Percentiles rank a stretch among this genome's conserved stretches.
Conservation (phyloP, 495 filamentous ascomycete genomes). For the Penicillium arizonense region DNA sequence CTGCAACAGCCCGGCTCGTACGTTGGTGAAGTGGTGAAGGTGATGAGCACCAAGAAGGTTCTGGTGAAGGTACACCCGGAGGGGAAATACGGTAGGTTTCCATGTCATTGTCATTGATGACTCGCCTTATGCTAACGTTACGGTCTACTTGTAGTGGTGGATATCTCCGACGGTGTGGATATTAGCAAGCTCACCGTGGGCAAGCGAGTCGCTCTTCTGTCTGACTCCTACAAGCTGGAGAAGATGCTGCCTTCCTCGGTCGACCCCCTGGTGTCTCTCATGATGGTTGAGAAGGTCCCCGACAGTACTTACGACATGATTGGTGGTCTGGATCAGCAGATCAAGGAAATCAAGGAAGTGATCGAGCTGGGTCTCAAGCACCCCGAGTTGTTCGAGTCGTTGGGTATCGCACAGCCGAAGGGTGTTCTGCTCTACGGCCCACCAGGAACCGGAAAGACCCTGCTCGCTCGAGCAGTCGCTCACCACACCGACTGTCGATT, state of each 20-base stretch:
- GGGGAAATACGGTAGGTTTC: conserved; percentile 91
- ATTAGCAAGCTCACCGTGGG: conserved; percentile 93
- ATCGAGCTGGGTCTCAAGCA: conserved; percentile 99
- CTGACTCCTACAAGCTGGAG: conserved; percentile 95
- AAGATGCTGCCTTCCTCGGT: conserved; percentile 97
- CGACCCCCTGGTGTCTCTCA: conserved; percentile 97
- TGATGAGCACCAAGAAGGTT: conserved; percentile 99
- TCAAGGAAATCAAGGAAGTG: conserved; percentile 99
- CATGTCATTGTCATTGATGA: conserved; percentile 1
- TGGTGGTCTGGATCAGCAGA: conserved; percentile 96
- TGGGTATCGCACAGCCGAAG: conserved; percentile 97
- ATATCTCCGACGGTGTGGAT: conserved; percentile 92
- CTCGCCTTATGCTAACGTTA: conserved; percentile 9
- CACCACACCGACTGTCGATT: conserved; percentile 99
- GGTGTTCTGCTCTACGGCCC: conserved; percentile 97
- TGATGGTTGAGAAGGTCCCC: conserved; percentile 99
- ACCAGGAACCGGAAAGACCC: conserved; percentile 95
- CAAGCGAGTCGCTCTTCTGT: conserved; percentile 95
- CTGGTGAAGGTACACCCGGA: conserved; percentile 98
- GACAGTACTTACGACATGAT: conserved; percentile 99
- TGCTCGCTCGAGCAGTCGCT: conserved; percentile 91
- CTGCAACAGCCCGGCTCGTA: conserved; percentile 98
- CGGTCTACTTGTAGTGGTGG: conserved; percentile 67
- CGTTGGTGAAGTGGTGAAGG: conserved; percentile 98
- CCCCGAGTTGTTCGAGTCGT: conserved; percentile 96